A percentile compares a stretch with the other conserved stretches of the same genome.
Evolutionary conservation across 768 basidiomycete species (phyloP).

Genomic region (Saitozyma sp.): DNA sequence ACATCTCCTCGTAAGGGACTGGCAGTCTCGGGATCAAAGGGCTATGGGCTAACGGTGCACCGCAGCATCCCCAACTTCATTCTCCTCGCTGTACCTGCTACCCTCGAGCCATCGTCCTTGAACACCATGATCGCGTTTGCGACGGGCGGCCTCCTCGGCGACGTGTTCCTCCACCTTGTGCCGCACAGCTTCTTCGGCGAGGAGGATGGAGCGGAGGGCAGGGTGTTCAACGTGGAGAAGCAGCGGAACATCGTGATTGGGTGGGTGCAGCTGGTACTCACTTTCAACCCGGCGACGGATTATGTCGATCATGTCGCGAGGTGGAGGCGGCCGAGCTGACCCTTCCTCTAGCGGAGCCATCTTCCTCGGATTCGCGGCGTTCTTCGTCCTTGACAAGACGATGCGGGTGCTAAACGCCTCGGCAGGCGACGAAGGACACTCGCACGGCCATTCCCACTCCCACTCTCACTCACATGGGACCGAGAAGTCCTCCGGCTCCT

Average conservation of each 20-base stretch:
- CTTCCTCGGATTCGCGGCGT: conserved; percentile 81
- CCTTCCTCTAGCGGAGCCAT: conserved; percentile 57
- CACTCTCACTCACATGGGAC: conserved; percentile 53
- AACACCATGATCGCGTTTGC: conserved; percentile 95
- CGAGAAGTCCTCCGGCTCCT: conserved; percentile 49
- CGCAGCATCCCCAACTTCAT: conserved; percentile 80
- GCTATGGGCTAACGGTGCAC: neutral
- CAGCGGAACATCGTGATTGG: conserved; percentile 88
- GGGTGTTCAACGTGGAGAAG: conserved; percentile 75
- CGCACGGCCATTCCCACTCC: conserved; percentile 60
- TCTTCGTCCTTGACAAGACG: conserved; percentile 92
- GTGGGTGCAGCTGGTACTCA: conserved; percentile 55
- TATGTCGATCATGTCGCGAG: neutral
- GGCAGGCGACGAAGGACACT: conserved; percentile 58
- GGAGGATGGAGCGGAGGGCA: conserved; percentile 58
- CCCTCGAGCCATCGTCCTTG: conserved; percentile 78
- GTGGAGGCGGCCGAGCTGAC: neutral
- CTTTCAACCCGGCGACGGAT: neutral
- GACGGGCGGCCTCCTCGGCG: conserved; percentile 88
- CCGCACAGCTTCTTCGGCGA: conserved; percentile 92
- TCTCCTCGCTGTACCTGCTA: conserved; percentile 85
- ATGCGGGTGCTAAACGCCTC: conserved; percentile 74
- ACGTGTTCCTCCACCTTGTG: conserved; percentile 87
- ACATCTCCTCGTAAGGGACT: conserved; percentile 83
- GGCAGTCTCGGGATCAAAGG: neutral